Conservation (phyloP, 495 filamentous ascomycete species). For the Platismatia glauca region DNA sequence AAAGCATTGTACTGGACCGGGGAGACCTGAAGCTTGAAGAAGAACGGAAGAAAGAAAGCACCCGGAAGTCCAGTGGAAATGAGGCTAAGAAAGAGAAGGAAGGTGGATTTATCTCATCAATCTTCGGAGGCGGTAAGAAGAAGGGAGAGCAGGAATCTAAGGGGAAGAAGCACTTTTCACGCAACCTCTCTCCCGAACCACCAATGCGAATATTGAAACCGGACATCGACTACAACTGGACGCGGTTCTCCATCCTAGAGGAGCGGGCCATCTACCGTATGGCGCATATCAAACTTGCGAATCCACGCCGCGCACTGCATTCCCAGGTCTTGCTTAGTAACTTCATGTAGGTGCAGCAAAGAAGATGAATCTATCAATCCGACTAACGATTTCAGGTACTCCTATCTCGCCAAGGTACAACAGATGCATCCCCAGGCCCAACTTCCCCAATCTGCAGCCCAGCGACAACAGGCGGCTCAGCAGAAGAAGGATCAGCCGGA, state of each 20-base stretch:
- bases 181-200: conserved; percentile 74
- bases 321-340: conserved; percentile 97
- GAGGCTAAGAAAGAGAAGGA: conserved; percentile 87
- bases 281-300: conserved; percentile 97
- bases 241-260: conserved; percentile 88
- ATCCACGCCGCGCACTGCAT: conserved; percentile 82
- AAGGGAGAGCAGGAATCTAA: conserved; percentile 34
- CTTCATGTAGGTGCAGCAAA: conserved; percentile 65
- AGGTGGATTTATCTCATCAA: conserved; percentile 69
- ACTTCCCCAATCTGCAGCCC: conserved; percentile 49
- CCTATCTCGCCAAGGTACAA: conserved; percentile 96
- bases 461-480: conserved; percentile 54
- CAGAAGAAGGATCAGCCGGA: conserved; percentile 59
- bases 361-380: too few relatives aligned
- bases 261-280: conserved; percentile 97
- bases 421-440: conserved; percentile 93
- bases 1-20: conserved; percentile 76
- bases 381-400: conserved; percentile 39
- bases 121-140: conserved; percentile 82
- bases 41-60: conserved; percentile 74
- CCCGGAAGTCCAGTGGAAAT: conserved; percentile 52
- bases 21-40: conserved; percentile 68
- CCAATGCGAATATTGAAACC: conserved; percentile 60
- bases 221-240: conserved; percentile 93
- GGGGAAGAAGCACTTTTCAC: conserved; percentile 62